Base-by-base conservation (phyloP, 2,329 filamentous ascomycete genomes). In the Arthrinium puccinioides region DNA sequence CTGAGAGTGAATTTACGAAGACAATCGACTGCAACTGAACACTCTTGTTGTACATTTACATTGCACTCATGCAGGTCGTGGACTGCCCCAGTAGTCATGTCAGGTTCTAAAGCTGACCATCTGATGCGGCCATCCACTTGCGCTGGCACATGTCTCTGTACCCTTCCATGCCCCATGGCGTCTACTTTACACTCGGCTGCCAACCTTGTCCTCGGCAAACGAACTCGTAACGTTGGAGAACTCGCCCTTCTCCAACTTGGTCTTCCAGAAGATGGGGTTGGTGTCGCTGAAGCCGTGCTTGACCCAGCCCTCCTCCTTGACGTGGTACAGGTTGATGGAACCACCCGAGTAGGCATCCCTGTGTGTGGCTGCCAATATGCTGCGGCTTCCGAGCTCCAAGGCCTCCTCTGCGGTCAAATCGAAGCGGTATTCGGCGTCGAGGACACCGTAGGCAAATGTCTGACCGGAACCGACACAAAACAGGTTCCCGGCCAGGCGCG, bases 261-360 rank as follows among this genome's bases (percentile, higher is more conserved):
- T 96, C 74, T 94, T 84, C 92, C 92, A 98, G 82, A 98, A 98
- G 60, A 97, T 94, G 30, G 90, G 90, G 72, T 97, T 96, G 52
- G 90, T 97, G 65, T 98, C 92, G 58, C 73, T 88, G 76, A 98
- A 98, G 45, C 92, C 92, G 60, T 97, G 90, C 77, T 94, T 95
- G 56, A 94, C 89, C 92, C 92, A 98, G 53, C 92, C 92, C 47
- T 88, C 84, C 72, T 98, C 90, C 80, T 96, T 96, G 61, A 98
- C 89, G 59, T 98, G 92, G 68, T 98, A 98, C 59, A 97, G 62
- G 70, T 98, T 98, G 75, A 98, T 96, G 70, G 79, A 97, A 50
- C 92, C 92, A 72, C 92, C 92, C 18, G 92, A 97, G 76, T 85
- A 98, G n/a, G 92, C 92, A 62, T 98, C 92, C 59, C 92, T 78